These are phyloP conservation scores for Thalassiosira livingstoniorum DNA, from an alignment of 352 stramenopile species.

Conservation along the genomic window DNA sequence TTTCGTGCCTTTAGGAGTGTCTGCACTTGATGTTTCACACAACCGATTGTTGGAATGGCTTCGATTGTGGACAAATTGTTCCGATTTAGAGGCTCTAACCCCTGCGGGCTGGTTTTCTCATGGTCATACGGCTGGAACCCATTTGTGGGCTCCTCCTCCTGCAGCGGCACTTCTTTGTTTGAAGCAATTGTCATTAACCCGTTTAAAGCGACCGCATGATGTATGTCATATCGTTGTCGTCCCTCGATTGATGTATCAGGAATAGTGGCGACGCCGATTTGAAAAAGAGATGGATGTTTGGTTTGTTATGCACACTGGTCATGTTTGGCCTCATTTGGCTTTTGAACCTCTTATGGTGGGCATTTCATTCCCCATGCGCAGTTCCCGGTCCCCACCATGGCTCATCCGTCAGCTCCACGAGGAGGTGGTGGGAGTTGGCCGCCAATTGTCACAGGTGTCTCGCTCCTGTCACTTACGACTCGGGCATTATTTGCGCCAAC, in stretches of 20 bases:
- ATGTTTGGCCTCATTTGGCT: neutral
- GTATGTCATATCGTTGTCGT: conserved; percentile 11
- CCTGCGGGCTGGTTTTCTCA: neutral
- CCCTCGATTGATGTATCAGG: conserved; percentile 10
- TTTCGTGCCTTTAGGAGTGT: neutral
- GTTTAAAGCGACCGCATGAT: too few species aligned
- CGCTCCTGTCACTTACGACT: too few species aligned
- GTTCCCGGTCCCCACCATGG: neutral
- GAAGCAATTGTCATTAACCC: too few species aligned
- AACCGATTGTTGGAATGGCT: neutral
- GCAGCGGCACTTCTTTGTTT: too few species aligned
- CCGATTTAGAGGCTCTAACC: neutral
- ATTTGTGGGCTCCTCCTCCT: neutral
- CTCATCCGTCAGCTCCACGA: neutral
- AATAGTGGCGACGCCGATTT: neutral
- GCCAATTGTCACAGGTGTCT: conserved; percentile 3
- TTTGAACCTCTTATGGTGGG: conserved; percentile 11
- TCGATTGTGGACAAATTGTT: neutral
- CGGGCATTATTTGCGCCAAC: neutral
- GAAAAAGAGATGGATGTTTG: conserved; percentile 11
- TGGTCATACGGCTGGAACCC: neutral
- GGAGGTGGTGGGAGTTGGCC: conserved; percentile 13
- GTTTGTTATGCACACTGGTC: neutral
- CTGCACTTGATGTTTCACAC: neutral
- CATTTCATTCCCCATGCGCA: conserved; percentile 2